Conservation (phyloP, 345 rosid genomes). For the Aquilaria malaccensis region DNA sequence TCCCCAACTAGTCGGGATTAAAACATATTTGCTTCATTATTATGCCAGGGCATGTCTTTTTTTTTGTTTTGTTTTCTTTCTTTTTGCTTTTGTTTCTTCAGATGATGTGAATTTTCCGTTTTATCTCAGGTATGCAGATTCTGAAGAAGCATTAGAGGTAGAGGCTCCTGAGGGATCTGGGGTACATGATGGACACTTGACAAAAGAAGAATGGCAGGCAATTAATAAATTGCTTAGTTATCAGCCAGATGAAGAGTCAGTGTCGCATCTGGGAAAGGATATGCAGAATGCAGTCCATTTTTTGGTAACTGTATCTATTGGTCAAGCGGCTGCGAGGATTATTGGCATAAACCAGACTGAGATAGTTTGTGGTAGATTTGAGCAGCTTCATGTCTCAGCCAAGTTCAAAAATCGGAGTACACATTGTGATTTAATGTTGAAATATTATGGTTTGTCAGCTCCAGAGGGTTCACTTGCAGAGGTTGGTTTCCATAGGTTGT, state of each 20-base stretch:
- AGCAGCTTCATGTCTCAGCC: constrained; percentile 77
- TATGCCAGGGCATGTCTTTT: constrained; percentile 1
- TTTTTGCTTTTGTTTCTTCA: neutral
- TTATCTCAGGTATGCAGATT: constrained; percentile 46
- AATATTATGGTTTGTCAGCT: constrained; percentile 86
- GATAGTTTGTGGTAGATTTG: constrained; percentile 90
- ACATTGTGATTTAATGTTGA: constrained; percentile 67
- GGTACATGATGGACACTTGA: constrained; percentile 55
- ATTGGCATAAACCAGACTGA: constrained; percentile 56
- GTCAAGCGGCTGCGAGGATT: constrained; percentile 85
- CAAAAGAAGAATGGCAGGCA: constrained; percentile 97
- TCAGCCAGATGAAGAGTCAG: constrained; percentile 76
- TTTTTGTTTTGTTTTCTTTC: constrained; percentile 3
- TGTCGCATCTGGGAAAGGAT: constrained; percentile 63
- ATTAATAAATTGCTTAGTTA: constrained; percentile 80
- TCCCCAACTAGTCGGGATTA: neutral
- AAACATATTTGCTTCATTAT: neutral
- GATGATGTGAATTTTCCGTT: constrained; percentile 12
- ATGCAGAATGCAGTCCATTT: constrained; percentile 73
- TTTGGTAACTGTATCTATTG: constrained; percentile 71
- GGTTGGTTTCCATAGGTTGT: constrained; percentile 45
- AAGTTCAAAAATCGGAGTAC: constrained; percentile 73
- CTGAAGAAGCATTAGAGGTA: constrained; percentile 45
- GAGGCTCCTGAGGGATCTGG: constrained; percentile 42
- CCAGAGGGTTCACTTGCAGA: constrained; percentile 98